phyloP scores from a whole-genome alignment of 1,284 basidiomycete species.

The Sporisorium scitamineum region DNA sequence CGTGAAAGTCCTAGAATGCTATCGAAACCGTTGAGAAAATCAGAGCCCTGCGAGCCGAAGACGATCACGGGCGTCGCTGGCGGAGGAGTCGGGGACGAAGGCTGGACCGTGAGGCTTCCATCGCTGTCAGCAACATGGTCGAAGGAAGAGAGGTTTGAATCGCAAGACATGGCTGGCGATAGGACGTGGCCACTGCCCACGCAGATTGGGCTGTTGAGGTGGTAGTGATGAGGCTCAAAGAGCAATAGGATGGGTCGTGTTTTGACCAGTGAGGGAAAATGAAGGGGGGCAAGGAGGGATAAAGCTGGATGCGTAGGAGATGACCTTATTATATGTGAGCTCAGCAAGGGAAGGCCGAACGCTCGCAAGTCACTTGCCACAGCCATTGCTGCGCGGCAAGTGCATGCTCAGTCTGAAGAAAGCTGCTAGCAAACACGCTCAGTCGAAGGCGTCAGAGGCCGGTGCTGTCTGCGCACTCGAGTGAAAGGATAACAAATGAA shows the following conservation, averaged over 20 bases:
- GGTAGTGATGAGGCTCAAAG: not conserved
- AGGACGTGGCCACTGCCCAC: not conserved
- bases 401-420: not conserved
- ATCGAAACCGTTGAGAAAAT: slow-evolving; percentile 36
- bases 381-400: not conserved
- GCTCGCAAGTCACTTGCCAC: not conserved
- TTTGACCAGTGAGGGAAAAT: not conserved
- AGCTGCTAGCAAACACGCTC: not conserved
- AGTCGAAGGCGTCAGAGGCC: not conserved
- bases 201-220: not conserved
- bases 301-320: not conserved
- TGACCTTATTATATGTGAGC: not conserved
- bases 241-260: too few relatives aligned
- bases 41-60: slow-evolving; percentile 48
- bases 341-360: not conserved
- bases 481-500: not conserved
- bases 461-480: not conserved
- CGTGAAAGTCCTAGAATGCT: slow-evolving; percentile 19
- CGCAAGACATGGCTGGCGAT: slow-evolving; percentile 18
- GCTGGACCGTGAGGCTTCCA: not conserved
- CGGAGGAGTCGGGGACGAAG: not conserved
- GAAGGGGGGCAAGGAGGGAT: not conserved
- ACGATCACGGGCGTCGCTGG: slow-evolving; percentile 25
- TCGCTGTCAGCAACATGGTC: slow-evolving; percentile 14
- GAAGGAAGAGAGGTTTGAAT: slow-evolving; percentile 35